Evolutionary conservation across 179 eudicot species (phyloP), one percentile per base, ranked within the genome.

Genomic region (Kewa caespitosa): DNA sequence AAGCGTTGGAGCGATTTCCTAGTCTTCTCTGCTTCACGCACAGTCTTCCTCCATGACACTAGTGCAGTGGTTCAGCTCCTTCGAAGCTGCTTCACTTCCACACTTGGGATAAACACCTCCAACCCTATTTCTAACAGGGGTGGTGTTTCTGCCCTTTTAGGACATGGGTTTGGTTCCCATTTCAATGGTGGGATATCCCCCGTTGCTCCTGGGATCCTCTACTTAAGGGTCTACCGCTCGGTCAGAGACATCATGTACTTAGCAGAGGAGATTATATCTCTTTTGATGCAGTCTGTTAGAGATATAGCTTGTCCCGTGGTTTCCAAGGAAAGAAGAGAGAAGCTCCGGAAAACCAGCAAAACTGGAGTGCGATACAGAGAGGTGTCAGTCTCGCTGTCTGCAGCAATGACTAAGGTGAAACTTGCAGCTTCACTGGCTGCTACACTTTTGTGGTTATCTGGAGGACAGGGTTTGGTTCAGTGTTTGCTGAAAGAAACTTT

Each of bases 1-100:
- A 90, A 88, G 72, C 90, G 90, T 23, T 96, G 99, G 99, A 96
- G 90, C 23, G 99, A 96, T 79, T 93, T 93, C 59, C 91, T 96
- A 6, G 84, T 86, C 75, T 96, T 96, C 74, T 96, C 98, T 28
- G 93, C 98, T 46, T 96, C 99, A 1, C 89, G 98, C 22, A 96
- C 99, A 6, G 94, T 93, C 78, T 96, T 96, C 85, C 97, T 87
- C 71, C 98, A 93, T 83, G 87, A 94, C 84, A 89, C 86, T 38
- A 89, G 88, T 74, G 94, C 99, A 1, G 97, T 91, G 39, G 89
- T 90, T 80, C 99, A 93, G 81, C 98, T 96, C 57, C 89, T 96
- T 48, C 85, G 82, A 60, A 93, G 96, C 78, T 96, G 99, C 85
- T 91, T 93, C 77, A 74, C 88, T 3, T 86, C 90, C 25, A 87